Evolutionary conservation across 23 red algal species (phyloP), one percentile per base, ranked within the genome.

Genomic region (Cyanidiococcus yangmingshanensis): DNA sequence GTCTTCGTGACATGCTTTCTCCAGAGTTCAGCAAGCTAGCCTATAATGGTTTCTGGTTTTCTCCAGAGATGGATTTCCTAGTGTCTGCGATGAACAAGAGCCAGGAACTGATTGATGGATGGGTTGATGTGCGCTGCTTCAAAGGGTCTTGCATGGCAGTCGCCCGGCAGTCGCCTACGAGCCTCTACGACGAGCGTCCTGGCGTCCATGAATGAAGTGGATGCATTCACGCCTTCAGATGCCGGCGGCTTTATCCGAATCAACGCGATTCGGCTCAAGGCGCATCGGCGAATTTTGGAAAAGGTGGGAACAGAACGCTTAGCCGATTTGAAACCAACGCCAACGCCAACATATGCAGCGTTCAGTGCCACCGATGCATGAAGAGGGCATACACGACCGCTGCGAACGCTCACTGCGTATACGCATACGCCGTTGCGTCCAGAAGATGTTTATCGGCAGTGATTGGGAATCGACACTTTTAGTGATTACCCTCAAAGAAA

Each of bases 31-130:
- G 87, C 0, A 87, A 96, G 76, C 81, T 96, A 2, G 77, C 87
- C 1, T 96, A 96, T 82, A 88, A 96, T 58, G 92, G 92, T 16
- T 96, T 96, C 74, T 96, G 92, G 92, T 96, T 96, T 40, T 75
- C 92, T 1, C 92, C 92, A 15, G 92, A 96, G 74, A 86, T 85
- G 75, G 92, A 96, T 74, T 96, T 96, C 54, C 74, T 96, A 34
- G 58, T 96, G 3, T 87, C 92, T 2, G 87, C 92, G 50, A 90
- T 96, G 39, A 67, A 89, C 24, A 96, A 96, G 86, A 87, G 83
- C 50, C 92, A 96, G 80, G 92, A 96, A 67, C 84, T 96, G 34
- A 90, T 96, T 76, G 92, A 96, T 74, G 92, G 92, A 16, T 96
- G 92, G 92, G 92, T 96, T 16, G 92, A 96, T 45, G 87, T 96